Evolutionary conservation across 805 yeast species (phyloP).

Genomic region (Ogataea haglerorum): DNA sequence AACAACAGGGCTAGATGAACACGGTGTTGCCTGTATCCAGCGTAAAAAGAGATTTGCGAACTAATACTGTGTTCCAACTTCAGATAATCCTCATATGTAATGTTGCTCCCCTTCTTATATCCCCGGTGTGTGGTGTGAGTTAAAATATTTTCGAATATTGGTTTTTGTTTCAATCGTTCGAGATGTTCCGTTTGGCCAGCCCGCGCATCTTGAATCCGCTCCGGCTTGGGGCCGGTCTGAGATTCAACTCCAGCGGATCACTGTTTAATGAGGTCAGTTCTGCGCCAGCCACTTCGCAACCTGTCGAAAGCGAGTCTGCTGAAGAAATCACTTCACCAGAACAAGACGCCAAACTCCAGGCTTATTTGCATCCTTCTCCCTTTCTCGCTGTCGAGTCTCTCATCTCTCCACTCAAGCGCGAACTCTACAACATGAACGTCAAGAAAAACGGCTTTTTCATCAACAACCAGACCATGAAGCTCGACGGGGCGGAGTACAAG

Average conservation of each 20-base stretch:
- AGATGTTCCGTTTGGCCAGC: slow-evolving; percentile 1
- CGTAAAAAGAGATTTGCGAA: no score
- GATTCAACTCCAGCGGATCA: slow-evolving; percentile 13
- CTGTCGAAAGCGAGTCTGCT: background rate
- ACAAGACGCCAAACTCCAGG: slow-evolving; percentile 41
- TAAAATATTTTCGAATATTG: slow-evolving; percentile 2
- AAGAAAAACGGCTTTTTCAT: slow-evolving; percentile 64
- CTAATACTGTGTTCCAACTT: background rate
- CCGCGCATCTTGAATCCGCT: background rate
- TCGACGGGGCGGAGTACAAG: slow-evolving; percentile 41
- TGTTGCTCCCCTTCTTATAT: background rate
- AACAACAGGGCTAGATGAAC: no score
- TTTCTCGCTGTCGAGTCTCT: slow-evolving; percentile 51
- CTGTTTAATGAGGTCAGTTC: slow-evolving; percentile 26
- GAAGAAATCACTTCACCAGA: slow-evolving; percentile 24
- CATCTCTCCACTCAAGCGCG: slow-evolving; percentile 67
- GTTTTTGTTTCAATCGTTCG: background rate
- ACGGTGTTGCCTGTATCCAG: no score
- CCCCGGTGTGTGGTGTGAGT: slow-evolving; percentile 4
- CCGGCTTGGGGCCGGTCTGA: background rate
- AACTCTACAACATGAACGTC: slow-evolving; percentile 61
- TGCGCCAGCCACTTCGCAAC: background rate
- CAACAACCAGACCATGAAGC: slow-evolving; percentile 50
- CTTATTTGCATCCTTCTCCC: slow-evolving; percentile 49
- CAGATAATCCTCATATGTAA: background rate